Base-by-base conservation (phyloP, 2,329 filamentous ascomycete genomes). In the Apiospora arundinis region DNA sequence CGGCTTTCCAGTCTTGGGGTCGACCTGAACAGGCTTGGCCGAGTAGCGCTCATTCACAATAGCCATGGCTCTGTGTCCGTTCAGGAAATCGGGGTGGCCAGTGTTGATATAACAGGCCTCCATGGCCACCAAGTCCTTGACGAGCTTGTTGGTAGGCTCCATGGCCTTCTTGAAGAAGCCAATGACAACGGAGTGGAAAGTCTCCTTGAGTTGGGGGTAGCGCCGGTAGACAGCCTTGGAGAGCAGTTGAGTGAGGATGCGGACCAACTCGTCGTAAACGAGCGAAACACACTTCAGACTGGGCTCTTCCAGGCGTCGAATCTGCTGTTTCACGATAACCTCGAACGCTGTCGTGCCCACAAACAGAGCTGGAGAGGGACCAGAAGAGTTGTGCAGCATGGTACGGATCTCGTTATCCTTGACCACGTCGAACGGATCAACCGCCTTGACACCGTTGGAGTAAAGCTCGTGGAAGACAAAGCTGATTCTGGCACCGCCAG, bases 381-480 rank as follows among this genome's bases (percentile, higher is more conserved):
- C 96, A n/a, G 96, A 98, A 32, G 96, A 98, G 89, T 99, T 99
- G 90, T 97, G 97, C 11, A 99, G 89, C 73, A 98, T 95, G 32
- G 94, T 98, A 76, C 97, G 92, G 77, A 99, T 99, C 80, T 99
- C 96, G 73, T 95, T 92, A 81, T 99, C 96, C 86, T 98, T 99
- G 82, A 98, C 95, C 75, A 95, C 89, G 78, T 99, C 96, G 81
- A 99, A 99, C 46, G 96, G 96, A 82, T 99, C 97, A 60, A 99
- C 92, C 1, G 96, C 95, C 88, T 98, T 98, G 81, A 99, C 90
- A 84, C 96, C 96, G 81, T 98, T 98, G 71, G 95, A 92, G 84
- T 99, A 99, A 21, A 99, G 88, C 83, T 99, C 96, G 84, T 99
- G 96, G 89, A 98, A 99, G 65, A 99, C 96, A 80, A 99, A 99